A percentile compares a stretch with the other conserved stretches of the same genome.
Conservation (phyloP, 2,329 filamentous ascomycete species). For the Pseudopithomyces maydicus region DNA sequence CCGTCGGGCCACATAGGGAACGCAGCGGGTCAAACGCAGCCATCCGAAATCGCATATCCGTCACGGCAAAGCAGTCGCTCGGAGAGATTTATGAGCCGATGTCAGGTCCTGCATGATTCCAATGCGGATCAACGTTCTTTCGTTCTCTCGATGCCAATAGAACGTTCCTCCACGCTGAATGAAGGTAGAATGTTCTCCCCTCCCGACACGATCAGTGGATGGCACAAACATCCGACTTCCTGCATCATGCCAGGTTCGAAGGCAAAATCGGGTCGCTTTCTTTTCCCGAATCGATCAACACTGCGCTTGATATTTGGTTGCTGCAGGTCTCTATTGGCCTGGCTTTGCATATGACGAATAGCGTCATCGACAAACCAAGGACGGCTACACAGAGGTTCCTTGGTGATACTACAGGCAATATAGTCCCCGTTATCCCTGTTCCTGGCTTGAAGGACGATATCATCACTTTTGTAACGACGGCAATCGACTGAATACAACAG, state of each 20-base stretch:
- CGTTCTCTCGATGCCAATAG: not conserved
- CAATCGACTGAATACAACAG: not conserved
- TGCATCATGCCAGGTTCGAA: not conserved
- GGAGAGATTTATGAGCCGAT: not conserved
- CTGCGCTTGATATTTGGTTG: not conserved
- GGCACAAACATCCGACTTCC: not conserved
- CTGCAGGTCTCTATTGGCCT: not conserved
- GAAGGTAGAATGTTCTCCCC: too few species aligned
- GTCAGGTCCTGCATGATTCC: not conserved
- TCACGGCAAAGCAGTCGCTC: not conserved
- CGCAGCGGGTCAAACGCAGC: not conserved
- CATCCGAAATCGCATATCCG: not conserved
- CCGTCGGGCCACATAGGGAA: not conserved
- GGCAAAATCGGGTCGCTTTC: not conserved
- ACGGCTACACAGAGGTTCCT: not conserved
- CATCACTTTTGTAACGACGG: not conserved
- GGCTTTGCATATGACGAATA: slow-evolving; percentile 6
- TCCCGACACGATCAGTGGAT: not conserved
- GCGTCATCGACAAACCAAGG: not conserved
- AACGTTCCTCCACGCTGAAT: not conserved
- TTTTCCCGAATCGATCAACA: not conserved
- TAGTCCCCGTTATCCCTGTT: not conserved
- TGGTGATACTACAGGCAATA: slow-evolving; percentile 4
- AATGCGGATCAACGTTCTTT: not conserved
- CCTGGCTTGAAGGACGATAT: not conserved